These are phyloP conservation scores for Podospora tetraspora DNA, from an alignment of 495 filamentous ascomycete species.

Conservation along the genomic window DNA sequence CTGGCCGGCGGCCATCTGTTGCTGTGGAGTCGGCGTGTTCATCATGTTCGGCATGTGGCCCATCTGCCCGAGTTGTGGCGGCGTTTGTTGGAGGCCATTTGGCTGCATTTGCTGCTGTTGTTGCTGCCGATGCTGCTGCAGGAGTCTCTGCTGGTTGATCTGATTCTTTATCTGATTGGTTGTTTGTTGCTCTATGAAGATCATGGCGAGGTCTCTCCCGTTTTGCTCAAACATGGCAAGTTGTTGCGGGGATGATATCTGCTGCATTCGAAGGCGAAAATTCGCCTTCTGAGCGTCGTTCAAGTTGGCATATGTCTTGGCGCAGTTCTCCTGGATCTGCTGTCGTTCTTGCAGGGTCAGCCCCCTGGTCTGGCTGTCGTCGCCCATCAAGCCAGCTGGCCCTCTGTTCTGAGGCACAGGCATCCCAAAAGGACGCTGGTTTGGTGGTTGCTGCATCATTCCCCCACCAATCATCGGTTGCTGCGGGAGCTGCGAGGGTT, in stretches of 20 bases:
- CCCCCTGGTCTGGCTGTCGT: slow-evolving; percentile 21
- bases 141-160: background rate
- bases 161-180: slow-evolving; percentile 37
- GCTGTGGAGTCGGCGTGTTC: background rate
- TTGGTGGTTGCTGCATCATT: slow-evolving; percentile 29
- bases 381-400: slow-evolving; percentile 18
- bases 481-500: slow-evolving; percentile 40
- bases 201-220: slow-evolving; percentile 37
- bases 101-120: slow-evolving; percentile 17
- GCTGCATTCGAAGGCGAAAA: slow-evolving; percentile 30
- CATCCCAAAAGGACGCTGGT: slow-evolving; percentile 38
- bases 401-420: slow-evolving; percentile 29
- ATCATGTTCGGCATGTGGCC: background rate
- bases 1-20: background rate
- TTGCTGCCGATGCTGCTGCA: slow-evolving; percentile 10
- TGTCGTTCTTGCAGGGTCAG: background rate
- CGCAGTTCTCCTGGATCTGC: slow-evolving; percentile 28
- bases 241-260: slow-evolving; percentile 21
- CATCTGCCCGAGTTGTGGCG: slow-evolving; percentile 13
- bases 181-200: slow-evolving; percentile 39
- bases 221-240: slow-evolving; percentile 29
- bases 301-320: slow-evolving; percentile 19
- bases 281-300: slow-evolving; percentile 31
- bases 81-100: slow-evolving; percentile 9
- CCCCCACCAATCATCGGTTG: slow-evolving; percentile 31